Percentiles rank a stretch among this genome's conserved stretches.
Evolutionary conservation across 495 filamentous ascomycete species (phyloP).

Genomic region (Glonium stellatum): DNA sequence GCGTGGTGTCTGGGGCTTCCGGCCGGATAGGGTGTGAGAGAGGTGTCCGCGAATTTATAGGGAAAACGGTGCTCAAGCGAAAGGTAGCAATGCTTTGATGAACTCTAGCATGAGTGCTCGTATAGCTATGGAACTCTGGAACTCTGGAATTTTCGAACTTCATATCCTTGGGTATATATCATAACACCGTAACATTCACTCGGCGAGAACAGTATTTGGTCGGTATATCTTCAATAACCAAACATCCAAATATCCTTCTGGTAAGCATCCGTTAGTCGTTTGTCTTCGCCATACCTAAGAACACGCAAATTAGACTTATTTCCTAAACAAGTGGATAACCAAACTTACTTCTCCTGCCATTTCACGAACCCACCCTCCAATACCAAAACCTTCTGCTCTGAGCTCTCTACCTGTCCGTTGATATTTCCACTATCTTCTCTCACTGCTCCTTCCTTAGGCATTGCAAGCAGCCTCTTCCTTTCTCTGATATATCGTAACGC

Average conservation of each 20-base stretch:
- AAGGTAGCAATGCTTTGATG: constrained; percentile 61
- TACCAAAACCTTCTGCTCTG: constrained; percentile 62
- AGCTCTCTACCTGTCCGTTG: constrained; percentile 38
- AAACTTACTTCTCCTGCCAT: constrained; percentile 73
- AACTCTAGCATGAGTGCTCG: not conserved
- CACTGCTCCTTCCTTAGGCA: constrained; percentile 35
- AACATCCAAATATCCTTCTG: constrained; percentile 79
- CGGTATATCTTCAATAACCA: constrained; percentile 34
- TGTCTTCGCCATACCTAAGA: constrained; percentile 58
- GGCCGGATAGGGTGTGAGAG: constrained; percentile 64
- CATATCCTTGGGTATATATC: not conserved
- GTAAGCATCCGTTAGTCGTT: constrained; percentile 77
- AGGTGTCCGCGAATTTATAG: constrained; percentile 76
- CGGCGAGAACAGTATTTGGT: not conserved
- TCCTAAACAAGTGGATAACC: constrained; percentile 2
- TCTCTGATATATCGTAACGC: constrained; percentile 64
- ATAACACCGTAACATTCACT: no score
- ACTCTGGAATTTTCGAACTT: not conserved
- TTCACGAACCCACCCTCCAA: constrained; percentile 80
- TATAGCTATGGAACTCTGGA: no score
- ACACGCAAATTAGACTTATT: constrained; percentile 25
- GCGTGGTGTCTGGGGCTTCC: constrained; percentile 55
- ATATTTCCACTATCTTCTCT: constrained; percentile 11
- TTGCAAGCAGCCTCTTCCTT: constrained; percentile 44
- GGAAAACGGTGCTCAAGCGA: constrained; percentile 69